phyloP scores from a whole-genome alignment of 1,284 basidiomycete genomes.

The Ceratobasidium papillatum region DNA sequence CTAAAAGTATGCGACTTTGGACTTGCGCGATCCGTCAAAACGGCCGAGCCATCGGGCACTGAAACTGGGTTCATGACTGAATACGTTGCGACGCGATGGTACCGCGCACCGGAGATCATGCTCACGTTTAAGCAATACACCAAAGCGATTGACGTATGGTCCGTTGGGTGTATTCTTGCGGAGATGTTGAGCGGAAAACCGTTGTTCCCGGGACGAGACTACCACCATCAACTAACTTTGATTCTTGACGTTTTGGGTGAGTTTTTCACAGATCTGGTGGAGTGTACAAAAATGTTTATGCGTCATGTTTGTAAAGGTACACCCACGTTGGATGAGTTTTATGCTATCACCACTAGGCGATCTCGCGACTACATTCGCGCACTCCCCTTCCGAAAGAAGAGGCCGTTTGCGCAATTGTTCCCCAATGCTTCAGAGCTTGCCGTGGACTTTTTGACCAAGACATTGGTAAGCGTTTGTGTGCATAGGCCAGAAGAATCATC shows the following conservation, averaged over 20 bases:
- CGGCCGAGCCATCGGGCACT: slow-evolving; percentile 82
- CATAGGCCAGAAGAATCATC: background rate
- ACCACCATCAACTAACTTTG: slow-evolving; percentile 92
- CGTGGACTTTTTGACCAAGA: slow-evolving; percentile 91
- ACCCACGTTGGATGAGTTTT: slow-evolving; percentile 89
- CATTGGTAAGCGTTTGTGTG: slow-evolving; percentile 67
- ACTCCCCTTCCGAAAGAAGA: slow-evolving; percentile 85
- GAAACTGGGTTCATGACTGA: slow-evolving; percentile 93
- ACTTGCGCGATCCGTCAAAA: slow-evolving; percentile 85
- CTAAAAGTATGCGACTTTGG: slow-evolving; percentile 92
- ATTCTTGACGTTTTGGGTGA: slow-evolving; percentile 89
- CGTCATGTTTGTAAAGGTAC: slow-evolving; percentile 55
- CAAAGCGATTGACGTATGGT: slow-evolving; percentile 95
- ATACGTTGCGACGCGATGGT: slow-evolving; percentile 90
- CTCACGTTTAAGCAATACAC: slow-evolving; percentile 96
- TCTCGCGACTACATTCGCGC: slow-evolving; percentile 91
- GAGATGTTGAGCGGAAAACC: slow-evolving; percentile 96
- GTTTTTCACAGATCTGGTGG: background rate
- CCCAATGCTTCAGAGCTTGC: slow-evolving; percentile 87
- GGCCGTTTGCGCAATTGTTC: slow-evolving; percentile 80
- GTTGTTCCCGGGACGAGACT: slow-evolving; percentile 95
- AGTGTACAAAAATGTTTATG: background rate
- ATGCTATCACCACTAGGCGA: slow-evolving; percentile 84
- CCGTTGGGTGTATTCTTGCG: slow-evolving; percentile 94
- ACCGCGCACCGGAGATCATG: slow-evolving; percentile 96